Percentiles rank a stretch among this genome's conserved stretches.
Conservation (phyloP, 2,329 filamentous ascomycete genomes). For the Aspergillus luchuensis region DNA sequence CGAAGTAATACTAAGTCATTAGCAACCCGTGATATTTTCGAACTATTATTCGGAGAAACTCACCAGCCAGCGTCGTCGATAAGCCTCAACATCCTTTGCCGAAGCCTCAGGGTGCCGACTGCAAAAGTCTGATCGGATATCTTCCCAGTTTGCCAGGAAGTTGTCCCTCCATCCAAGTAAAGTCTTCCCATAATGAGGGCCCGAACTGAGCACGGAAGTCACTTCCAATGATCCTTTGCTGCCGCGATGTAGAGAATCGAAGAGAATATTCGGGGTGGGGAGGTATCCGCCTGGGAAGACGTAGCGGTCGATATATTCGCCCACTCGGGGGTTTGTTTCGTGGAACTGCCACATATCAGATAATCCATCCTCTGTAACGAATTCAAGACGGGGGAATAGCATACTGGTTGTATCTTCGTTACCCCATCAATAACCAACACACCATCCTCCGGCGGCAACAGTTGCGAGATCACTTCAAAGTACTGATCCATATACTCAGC, state of each 20-base stretch:
- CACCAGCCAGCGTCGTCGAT: conserved; percentile 69
- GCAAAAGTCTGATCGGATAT: conserved; percentile 63
- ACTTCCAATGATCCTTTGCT: conserved; percentile 65
- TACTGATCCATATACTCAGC: conserved; percentile 68
- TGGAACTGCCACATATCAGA: conserved; percentile 46
- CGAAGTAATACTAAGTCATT: conserved; percentile 66
- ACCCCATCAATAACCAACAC: conserved; percentile 76
- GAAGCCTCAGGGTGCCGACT: conserved; percentile 61
- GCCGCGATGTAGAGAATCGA: conserved; percentile 62
- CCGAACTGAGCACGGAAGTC: conserved; percentile 70
- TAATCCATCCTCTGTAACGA: too few species aligned
- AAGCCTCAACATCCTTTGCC: conserved; percentile 65
- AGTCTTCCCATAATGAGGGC: conserved; percentile 71
- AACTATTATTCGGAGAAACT: conserved; percentile 32
- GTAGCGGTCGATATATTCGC: conserved; percentile 75
- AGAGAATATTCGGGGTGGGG: conserved; percentile 58
- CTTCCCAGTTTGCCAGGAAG: conserved; percentile 65
- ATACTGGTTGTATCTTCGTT: conserved; percentile 67
- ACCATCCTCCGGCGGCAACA: conserved; percentile 65
- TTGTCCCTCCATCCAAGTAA: conserved; percentile 68
- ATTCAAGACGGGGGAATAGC: neutral
- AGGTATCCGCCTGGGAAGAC: conserved; percentile 79
- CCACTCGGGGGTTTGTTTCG: conserved; percentile 64
- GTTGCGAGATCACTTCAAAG: conserved; percentile 63
- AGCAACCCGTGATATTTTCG: conserved; percentile 9